Conservation (phyloP, 192 early-diverging fungal genomes). For the Spinellus fusiger region DNA sequence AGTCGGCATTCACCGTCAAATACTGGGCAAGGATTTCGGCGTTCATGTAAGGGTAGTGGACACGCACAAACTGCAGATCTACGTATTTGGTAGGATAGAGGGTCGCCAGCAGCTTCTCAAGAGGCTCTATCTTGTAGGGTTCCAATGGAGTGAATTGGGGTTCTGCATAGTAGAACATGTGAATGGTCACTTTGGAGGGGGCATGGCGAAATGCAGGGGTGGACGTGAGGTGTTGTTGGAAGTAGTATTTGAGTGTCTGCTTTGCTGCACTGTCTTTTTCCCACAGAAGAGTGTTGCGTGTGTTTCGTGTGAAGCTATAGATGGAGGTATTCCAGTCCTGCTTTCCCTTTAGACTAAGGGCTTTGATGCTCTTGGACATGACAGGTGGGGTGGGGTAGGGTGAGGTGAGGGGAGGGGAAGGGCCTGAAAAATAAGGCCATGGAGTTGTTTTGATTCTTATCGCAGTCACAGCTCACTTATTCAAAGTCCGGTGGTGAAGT, state of each 20-base stretch:
- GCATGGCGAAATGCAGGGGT: conserved; percentile 36
- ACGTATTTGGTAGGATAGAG: conserved; percentile 33
- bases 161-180: conserved; percentile 38
- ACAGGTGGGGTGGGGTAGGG: no score
- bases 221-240: conserved; percentile 33
- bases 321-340: conserved; percentile 36
- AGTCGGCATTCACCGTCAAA: conserved; percentile 28
- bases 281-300: conserved; percentile 34
- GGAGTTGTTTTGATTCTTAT: no score
- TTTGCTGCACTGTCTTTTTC: conserved; percentile 31
- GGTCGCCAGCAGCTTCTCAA: conserved; percentile 24
- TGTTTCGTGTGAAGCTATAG: conserved; percentile 31
- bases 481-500: no score
- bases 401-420: no score
- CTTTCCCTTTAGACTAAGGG: conserved; percentile 29
- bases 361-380: conserved; percentile 37
- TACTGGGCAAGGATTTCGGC: conserved; percentile 37
- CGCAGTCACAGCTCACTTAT: no score
- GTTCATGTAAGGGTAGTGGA: conserved; percentile 38
- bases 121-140: conserved; percentile 24
- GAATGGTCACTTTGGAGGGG: conserved; percentile 27
- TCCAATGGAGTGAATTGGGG: conserved; percentile 18
- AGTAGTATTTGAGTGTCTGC: conserved; percentile 29
- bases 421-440: no score
- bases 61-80: conserved; percentile 24